Base-by-base conservation (phyloP, 2,329 filamentous ascomycete species). In the Arthrinium puccinioides region DNA sequence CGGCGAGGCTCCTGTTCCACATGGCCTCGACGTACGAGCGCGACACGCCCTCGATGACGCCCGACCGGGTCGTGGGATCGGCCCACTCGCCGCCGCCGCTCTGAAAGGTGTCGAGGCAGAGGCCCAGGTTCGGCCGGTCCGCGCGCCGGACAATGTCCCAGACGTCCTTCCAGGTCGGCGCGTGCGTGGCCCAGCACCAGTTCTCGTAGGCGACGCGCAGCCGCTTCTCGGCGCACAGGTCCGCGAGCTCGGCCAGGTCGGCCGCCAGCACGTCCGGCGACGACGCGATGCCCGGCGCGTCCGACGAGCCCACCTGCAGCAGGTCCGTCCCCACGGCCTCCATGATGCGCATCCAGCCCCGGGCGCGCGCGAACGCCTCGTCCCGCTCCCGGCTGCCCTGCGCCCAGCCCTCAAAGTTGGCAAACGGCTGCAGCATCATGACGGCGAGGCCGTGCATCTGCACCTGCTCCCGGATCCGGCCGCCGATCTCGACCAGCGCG, bases 91-190 rank as follows among this genome's bases (percentile, higher is more conserved):
- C 74, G 1, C 82, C 84, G 0, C 76, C 80, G 3, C 74, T 81
- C 53, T 89, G 83, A 60, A 89, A 89, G 0, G 83, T 88, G 48
- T 90, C 84, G 2, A 90, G 70, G 46, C 84, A 89, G 0, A 89
- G 62, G 0, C 84, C 84, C 9, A 87, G 65, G 43, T 89, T 88
- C 0, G 69, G 64, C 3, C 78, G 60, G 45, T 84, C 62, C 3
- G 79, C 80, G 30, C 66, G 66, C 44, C 72, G 52, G 4, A 86
- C 79, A 10, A 88, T 79, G 3, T 74, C 62, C 81, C 82, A 88
- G 1, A 80, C 79, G 33, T 79, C 69, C 44, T 71, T 73, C 84
- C 84, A 90, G 1, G 62, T 68, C 0, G 79, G 73, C 0, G 82
- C 80, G 33, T 78, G 73, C 0, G 82, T 85, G 0, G 79, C 79